Conservation (phyloP, 805 yeast species). For the Priceomyces melissophilus region DNA sequence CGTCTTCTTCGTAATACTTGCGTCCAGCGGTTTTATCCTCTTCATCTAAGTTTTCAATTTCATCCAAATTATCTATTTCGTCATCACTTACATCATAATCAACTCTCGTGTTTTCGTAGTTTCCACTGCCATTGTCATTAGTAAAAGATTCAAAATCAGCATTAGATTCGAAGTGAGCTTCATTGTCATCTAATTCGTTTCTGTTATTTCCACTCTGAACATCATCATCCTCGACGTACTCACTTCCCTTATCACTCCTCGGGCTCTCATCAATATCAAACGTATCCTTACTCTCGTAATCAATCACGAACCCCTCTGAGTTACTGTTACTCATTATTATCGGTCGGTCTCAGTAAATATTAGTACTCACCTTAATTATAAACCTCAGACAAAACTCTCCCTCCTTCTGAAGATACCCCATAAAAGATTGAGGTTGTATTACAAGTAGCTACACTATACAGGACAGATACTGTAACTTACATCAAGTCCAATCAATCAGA, state of each 20-base stretch:
- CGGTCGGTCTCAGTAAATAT: too few species aligned
- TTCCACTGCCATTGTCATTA: background rate
- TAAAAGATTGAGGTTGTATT: too few species aligned
- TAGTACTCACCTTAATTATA: too few species aligned
- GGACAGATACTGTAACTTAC: too few species aligned
- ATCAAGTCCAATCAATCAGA: too few species aligned
- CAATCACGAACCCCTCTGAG: conserved; percentile 7
- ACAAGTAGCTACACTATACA: too few species aligned
- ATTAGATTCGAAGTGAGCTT: background rate
- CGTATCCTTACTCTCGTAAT: conserved; percentile 24
- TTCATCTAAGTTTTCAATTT: background rate
- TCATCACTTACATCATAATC: conserved; percentile 5
- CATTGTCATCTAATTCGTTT: conserved; percentile 1
- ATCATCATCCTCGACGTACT: background rate
- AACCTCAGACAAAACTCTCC: too few species aligned
- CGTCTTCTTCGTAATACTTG: background rate
- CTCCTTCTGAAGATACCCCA: too few species aligned
- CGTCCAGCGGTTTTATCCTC: background rate
- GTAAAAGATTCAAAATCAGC: background rate
- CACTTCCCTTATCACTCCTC: background rate
- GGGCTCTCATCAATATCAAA: background rate
- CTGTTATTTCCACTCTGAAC: background rate
- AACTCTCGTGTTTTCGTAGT: background rate
- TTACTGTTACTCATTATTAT: too few species aligned
- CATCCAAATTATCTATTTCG: conserved; percentile 6